phyloP scores from a whole-genome alignment of 2,329 filamentous ascomycete species.

The Aspergillus ruber region DNA sequence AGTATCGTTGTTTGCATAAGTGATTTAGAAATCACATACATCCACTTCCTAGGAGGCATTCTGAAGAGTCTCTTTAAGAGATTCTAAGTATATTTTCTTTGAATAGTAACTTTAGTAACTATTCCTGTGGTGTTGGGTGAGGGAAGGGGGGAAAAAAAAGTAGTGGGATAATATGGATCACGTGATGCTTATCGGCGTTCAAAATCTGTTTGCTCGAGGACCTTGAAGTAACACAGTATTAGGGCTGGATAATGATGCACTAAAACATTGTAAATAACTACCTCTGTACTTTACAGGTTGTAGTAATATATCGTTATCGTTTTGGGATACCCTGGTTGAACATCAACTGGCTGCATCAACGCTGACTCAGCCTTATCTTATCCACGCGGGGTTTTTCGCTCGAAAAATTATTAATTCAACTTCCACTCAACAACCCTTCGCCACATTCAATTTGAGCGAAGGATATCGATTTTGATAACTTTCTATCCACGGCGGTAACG shows the following conservation, averaged over 20 bases:
- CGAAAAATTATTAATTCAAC: slow-evolving; percentile 11
- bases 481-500: not conserved
- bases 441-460: not conserved
- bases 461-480: not conserved
- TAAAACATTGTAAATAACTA: not conserved
- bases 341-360: not conserved
- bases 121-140: slow-evolving; percentile 2
- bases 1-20: not conserved
- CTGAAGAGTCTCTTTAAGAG: slow-evolving; percentile 30
- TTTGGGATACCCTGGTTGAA: not conserved
- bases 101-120: not conserved
- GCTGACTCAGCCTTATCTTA: slow-evolving; percentile 24
- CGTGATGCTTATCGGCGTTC: slow-evolving; percentile 22
- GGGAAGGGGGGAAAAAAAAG: slow-evolving; percentile 17
- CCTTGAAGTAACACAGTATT: not conserved
- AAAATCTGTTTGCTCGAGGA: not conserved
- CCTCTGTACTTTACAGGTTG: too few species aligned
- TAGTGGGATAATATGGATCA: slow-evolving; percentile 21
- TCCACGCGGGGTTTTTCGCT: slow-evolving; percentile 13
- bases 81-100: not conserved
- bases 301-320: not conserved
- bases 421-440: slow-evolving; percentile 5
- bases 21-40: slow-evolving; percentile 44
- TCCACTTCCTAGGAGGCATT: slow-evolving; percentile 71
- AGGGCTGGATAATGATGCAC: not conserved